phyloP scores from a whole-genome alignment of 495 filamentous ascomycete genomes.

The Aspergillus campestris region DNA sequence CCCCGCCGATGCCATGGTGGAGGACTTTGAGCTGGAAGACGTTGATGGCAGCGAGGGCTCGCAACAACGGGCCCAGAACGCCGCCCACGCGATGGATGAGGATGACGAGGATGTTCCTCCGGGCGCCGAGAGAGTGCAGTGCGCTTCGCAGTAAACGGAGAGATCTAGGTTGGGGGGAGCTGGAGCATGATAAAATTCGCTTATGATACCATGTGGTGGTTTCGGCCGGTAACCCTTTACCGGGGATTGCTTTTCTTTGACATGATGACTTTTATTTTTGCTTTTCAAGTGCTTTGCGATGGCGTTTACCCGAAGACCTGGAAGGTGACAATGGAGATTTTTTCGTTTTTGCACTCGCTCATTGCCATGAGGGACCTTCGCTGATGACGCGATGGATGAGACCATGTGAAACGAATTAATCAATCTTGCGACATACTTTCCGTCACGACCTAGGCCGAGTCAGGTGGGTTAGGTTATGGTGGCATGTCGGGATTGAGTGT shows the following conservation, averaged over 20 bases:
- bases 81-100: slow-evolving; percentile 65
- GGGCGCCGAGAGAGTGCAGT: slow-evolving; percentile 91
- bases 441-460: slow-evolving; percentile 3
- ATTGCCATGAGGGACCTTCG: slow-evolving; percentile 1
- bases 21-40: slow-evolving; percentile 76
- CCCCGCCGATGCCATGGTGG: slow-evolving; percentile 77
- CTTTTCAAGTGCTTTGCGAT: slow-evolving; percentile 20
- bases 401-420: slow-evolving; percentile 6
- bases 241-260: slow-evolving; percentile 10
- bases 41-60: slow-evolving; percentile 60
- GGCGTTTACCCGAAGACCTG: slow-evolving; percentile 32
- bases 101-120: slow-evolving; percentile 71
- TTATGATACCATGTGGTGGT: slow-evolving; percentile 39
- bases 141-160: slow-evolving; percentile 79
- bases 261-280: slow-evolving; percentile 15
- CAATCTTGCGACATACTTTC: slow-evolving; percentile 3
- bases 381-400: slow-evolving; percentile 12
- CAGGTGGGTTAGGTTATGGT: neutral
- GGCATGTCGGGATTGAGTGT: slow-evolving; percentile 7
- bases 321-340: slow-evolving; percentile 25
- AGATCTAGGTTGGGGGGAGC: slow-evolving; percentile 2
- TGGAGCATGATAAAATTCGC: slow-evolving; percentile 29
- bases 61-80: slow-evolving; percentile 65
- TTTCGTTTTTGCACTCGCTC: slow-evolving; percentile 4
- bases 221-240: slow-evolving; percentile 2